Base-by-base conservation (phyloP, 371 early-diverging fungal genomes). In the Circinella umbellata region DNA sequence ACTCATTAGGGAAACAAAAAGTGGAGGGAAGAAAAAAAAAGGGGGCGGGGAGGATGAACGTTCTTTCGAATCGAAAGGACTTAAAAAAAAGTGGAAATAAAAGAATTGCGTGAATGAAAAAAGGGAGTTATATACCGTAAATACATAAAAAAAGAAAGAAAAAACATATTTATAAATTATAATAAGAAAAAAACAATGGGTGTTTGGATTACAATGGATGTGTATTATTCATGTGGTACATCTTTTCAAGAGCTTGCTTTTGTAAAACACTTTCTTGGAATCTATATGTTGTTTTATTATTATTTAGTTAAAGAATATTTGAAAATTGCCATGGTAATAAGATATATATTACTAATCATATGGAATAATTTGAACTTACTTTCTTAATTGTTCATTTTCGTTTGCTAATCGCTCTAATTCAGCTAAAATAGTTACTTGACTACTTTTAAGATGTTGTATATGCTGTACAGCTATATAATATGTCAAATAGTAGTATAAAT, bases 311-410 rank as follows among this genome's bases (percentile, higher is more conserved):
- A 27, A 27, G 2, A 27, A 27, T n/a, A n/a, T n/a, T n/a, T n/a
- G n/a, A 27, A 27, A 27, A 27, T 27, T 27, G 2, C 27, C 2
- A 27, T 27, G 27, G 27, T 27, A 2, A 27, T 27, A 2, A 27
- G 1, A 27, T 27, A 27, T 27, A 27, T 27, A 27, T 27, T 27
- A 2, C 27, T 27, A 27, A 27, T 27, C 27, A 27, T 27, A 27
- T 27, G 27, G 27, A 27, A 27, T 27, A 27, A n/a, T 34, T 55
- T 46, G 6, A 39, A 69, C 80, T 71, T 80, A 78, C 82, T 81
- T 83, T 75, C 76, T 74, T 38, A 82, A 69, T 27, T 80, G 85
- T 53, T 81, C 82, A 70, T 84, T 87, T 73, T 85, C 84, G 51
- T 67, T 66, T 54, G 71, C 69, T 35, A 83, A 61, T 38, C 80